Percentiles rank a stretch among this genome's conserved stretches.
Conservation (phyloP, 108 stramenopile genomes). For the Licmophora abbreviata region DNA sequence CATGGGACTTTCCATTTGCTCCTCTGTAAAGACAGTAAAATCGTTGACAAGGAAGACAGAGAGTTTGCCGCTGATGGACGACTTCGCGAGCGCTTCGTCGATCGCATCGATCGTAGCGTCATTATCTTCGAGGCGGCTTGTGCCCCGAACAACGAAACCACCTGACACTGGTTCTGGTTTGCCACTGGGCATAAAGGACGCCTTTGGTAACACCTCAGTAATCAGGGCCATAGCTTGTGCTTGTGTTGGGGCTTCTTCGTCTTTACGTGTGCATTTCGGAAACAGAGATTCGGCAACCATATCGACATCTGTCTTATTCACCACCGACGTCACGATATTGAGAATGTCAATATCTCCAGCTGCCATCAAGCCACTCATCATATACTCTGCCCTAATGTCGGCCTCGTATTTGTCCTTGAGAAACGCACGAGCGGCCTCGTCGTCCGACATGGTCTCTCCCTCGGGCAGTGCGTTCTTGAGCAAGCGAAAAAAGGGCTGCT, state of each 20-base stretch:
- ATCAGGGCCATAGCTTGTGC: constrained; percentile 41
- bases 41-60: constrained; percentile 47
- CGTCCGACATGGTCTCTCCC: constrained; percentile 9
- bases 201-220: constrained; percentile 49
- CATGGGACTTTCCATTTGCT: constrained; percentile 7
- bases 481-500: too few relatives aligned
- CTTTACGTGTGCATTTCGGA: constrained; percentile 61
- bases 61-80: constrained; percentile 39
- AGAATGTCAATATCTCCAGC: neutral
- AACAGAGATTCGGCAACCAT: constrained; percentile 21
- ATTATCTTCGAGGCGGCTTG: constrained; percentile 39
- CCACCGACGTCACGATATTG: too few relatives aligned
- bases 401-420: neutral
- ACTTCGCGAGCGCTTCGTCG: constrained; percentile 43
- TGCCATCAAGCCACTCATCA: neutral
- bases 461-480: constrained; percentile 9
- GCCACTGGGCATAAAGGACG: constrained; percentile 30
- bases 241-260: constrained; percentile 32
- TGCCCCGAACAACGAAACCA: constrained; percentile 57
- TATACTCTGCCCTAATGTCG: constrained; percentile 1
- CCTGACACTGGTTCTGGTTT: constrained; percentile 55
- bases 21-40: constrained; percentile 38
- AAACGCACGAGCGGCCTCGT: constrained; percentile 12
- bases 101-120: constrained; percentile 58
- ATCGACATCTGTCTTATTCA: constrained; percentile 10